Evolutionary conservation across 768 basidiomycete genomes (phyloP), one percentile per base, ranked within the genome.

Genomic region (Mycena galopus): DNA sequence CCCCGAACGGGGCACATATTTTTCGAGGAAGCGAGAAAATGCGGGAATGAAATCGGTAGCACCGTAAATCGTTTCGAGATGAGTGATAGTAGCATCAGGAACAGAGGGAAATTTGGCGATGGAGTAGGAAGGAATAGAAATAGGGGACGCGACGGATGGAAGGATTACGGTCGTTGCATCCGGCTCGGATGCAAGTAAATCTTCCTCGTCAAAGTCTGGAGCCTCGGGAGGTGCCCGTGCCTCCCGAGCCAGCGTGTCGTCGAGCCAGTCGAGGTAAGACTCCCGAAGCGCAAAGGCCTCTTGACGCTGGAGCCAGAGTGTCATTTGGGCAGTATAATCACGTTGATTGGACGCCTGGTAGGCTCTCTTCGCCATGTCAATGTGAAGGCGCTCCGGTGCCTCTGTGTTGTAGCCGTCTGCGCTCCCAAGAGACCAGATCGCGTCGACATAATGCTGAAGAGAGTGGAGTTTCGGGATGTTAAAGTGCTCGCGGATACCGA

Each of bases 311-410:
- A 86, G 76, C 79, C 80, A 83, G 4, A 57, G 23, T 0, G 79
- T 75, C 85, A 86, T 86, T 55, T 84, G 84, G 35, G 75, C 61
- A 9, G 69, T 57, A 58, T 78, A 78, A 35, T 79, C 73, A 2
- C 72, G 65, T 53, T 75, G 75, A 44, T 79, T 82, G 19, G 73
- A 76, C 1, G 76, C 71, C 33, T 65, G 32, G 33, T 66, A 66
- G 10, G 65, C 65, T 16, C 9, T 42, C 29, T 66, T 66, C 6
- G 65, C 53, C 17, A n/a, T n/a, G n/a, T n/a, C n/a, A n/a, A n/a
- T 85, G 56, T 85, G 85, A 2, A 85, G 72, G 3, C 77, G 76
- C 71, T 83, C 65, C 35, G 65, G 65, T 19, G 55, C 53, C 29
- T 66, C 65, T 2, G 65, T 66, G 25, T 66, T 66, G 21, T 66